These are phyloP conservation scores for Candida albicans DNA, from an alignment of 1,139 yeast genomes.

Conservation along the genomic window DNA sequence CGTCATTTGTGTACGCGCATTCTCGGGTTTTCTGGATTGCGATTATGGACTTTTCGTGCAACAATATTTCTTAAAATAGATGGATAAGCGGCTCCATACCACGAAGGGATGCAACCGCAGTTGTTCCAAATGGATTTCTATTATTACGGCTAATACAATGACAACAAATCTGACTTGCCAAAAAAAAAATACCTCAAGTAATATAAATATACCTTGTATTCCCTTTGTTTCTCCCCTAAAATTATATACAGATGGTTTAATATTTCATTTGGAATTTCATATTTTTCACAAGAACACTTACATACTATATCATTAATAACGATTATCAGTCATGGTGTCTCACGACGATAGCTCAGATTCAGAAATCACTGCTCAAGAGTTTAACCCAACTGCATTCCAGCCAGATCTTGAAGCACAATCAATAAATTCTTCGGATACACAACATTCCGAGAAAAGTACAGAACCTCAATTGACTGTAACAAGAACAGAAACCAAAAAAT, in stretches of 20 bases:
- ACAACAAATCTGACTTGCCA: neutral
- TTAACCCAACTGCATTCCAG: slow-evolving; percentile 6
- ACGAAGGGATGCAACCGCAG: neutral
- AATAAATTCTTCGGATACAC: slow-evolving; percentile 6
- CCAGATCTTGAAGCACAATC: slow-evolving; percentile 7
- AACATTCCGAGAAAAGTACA: neutral
- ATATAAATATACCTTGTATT: slow-evolving; percentile 1
- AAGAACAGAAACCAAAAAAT: slow-evolving; percentile 67
- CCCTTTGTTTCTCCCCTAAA: neutral
- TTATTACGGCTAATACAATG: slow-evolving; percentile 6
- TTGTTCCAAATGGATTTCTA: neutral
- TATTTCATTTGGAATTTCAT: neutral
- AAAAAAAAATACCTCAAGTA: slow-evolving; percentile 3
- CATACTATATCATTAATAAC: neutral
- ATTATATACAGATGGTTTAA: neutral
- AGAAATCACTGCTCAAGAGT: slow-evolving; percentile 6
- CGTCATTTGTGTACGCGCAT: no score
- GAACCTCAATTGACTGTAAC: slow-evolving; percentile 16
- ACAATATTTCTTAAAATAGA: no score
- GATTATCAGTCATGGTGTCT: neutral
- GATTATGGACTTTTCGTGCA: no score
- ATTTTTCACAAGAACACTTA: no score
- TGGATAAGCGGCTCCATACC: neutral
- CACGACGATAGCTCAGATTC: slow-evolving; percentile 8
- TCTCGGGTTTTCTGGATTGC: no score